Evolutionary conservation across 2,329 filamentous ascomycete genomes (phyloP), one percentile per base, ranked within the genome.

Genomic region (Fusarium xylarioides): DNA sequence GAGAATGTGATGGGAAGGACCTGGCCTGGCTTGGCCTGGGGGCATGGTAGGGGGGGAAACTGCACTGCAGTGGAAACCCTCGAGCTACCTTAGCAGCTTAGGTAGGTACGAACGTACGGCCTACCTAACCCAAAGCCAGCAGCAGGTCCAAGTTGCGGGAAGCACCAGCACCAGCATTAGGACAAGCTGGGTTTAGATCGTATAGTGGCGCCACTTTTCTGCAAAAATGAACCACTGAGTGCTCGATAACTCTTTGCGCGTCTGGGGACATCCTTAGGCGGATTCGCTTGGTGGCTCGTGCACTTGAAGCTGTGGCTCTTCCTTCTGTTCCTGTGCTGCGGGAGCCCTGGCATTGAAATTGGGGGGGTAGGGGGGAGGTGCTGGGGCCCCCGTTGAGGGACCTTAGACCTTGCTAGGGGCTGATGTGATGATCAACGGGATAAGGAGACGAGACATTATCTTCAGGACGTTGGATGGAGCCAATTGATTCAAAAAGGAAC

Each of bases 331-430:
- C 55, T 74, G 53, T 59, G 59, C 67, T 77, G 74, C 72, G 75
- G 74, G 74, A 75, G 75, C 70, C 74, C 74, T 77, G 74, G 74
- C 73, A 74, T 76, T 68, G 74, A 74, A 77, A 74, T 75, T 75
- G 75, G 75, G 75, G 75, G 57, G 66, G 32, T 37, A 46, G 58
- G 65, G 67, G 60, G 50, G 37, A 60, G 64, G 59, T 70, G 72
- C 69, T 73, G 73, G 74, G 68, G 46, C 14, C 67, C 68, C 57
- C 60, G 19, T 61, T 42, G 23, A 61, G 30, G 50, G 47, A 70
- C 74, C 63, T 63, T 71, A 60, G 43, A 72, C 73, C 63, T 63
- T 74, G 67, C 70, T 76, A 77, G 74, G 74, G 61, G 62, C 50
- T 64, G 69, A 56, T 57, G 55, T 35, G 66, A 21, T 68, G 57